phyloP scores from a whole-genome alignment of 257 asterid genomes.

The Oldenlandia corymbosa region DNA sequence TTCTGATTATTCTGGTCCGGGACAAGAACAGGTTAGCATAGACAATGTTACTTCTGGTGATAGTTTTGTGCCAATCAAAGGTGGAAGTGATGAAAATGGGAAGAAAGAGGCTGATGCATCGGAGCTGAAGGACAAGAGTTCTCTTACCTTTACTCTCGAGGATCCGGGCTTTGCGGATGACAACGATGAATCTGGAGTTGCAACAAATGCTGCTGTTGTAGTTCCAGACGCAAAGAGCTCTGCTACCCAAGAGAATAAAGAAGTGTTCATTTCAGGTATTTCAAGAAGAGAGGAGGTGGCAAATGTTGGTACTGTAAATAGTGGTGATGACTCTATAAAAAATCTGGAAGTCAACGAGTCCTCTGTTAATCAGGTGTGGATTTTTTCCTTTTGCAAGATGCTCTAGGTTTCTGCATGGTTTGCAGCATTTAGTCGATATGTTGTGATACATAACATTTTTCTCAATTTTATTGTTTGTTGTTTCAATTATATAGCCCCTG shows the following conservation, averaged over 20 bases:
- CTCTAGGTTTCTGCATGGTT: too few relatives aligned
- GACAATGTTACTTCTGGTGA: conserved; percentile 14
- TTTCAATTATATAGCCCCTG: conserved; percentile 36
- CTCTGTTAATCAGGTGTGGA: conserved; percentile 33
- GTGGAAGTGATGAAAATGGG: conserved; percentile 17
- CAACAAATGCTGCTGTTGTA: conserved; percentile 4
- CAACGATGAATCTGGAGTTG: conserved; percentile 15
- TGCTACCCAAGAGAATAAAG: conserved; percentile 17
- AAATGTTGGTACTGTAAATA: conserved; percentile 10
- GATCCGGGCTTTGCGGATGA: conserved; percentile 6
- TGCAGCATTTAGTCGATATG: conserved; percentile 3
- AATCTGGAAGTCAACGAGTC: conserved; percentile 32
- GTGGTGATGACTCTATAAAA: conserved; percentile 14
- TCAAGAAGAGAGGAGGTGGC: conserved; percentile 19
- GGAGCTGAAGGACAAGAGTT: conserved; percentile 6
- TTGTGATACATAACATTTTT: conserved; percentile 5
- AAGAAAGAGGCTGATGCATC: conserved; percentile 5
- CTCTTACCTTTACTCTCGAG: not conserved
- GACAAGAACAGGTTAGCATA: conserved; percentile 18
- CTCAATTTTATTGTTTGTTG: not conserved
- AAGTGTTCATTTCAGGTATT: conserved; percentile 16
- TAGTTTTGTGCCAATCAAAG: conserved; percentile 11
- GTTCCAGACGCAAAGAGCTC: conserved; percentile 18
- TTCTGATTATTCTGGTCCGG: conserved; percentile 20
- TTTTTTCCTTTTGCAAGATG: conserved; percentile 10